Base-by-base conservation (phyloP, 495 filamentous ascomycete species). In the Xylaria curta region DNA sequence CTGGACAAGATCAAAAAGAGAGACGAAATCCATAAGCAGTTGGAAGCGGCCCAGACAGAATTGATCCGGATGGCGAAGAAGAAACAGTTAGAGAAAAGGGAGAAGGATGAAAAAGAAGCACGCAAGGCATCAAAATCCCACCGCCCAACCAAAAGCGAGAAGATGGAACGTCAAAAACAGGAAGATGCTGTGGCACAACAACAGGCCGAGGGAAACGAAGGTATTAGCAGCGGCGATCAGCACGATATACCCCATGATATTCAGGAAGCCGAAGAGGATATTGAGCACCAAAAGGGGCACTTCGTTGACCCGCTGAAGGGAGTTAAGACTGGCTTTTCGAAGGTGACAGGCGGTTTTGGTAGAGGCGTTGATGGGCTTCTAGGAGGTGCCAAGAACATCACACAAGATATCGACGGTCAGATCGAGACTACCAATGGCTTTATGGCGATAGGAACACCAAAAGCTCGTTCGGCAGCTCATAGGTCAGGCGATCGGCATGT, bases 41-140 rank as follows among this genome's bases (percentile, higher is more conserved):
- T 99, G 3, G 96, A 99, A 78, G 82, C 79, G 19, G 96, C 97
- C 6, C 92, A 97, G 81, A 98, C 94, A 0, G 89, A 92, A 53
- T 83, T 99, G 63, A 92, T 99, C 71, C 87, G 86, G 61, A 86
- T 87, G 69, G 93, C 93, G 67, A 94, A 94, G 74, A 93, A 91
- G 79, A 89, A 87, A 36, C 90, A 97, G 66, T 77, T 90, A 28
- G 91, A 93, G 78, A 83, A 92, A 74, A 79, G 86, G 19, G 87
- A 87, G 72, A 85, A 85, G 38, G 92, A 90, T 62, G 89, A 87
- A 54, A 93, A 92, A 76, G 87, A 87, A 73, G 82, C 81, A 6
- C 87, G 87, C n/a, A 85, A 86, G 63, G 82, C 83, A 17, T 80
- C 84, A 6, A 81, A 77, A 56, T 75, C 79, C 19, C 85, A 84